Percentiles rank a stretch among this genome's conserved stretches.
Evolutionary conservation across 495 filamentous ascomycete species (phyloP).

Genomic region (Podospora pseudocomata): DNA sequence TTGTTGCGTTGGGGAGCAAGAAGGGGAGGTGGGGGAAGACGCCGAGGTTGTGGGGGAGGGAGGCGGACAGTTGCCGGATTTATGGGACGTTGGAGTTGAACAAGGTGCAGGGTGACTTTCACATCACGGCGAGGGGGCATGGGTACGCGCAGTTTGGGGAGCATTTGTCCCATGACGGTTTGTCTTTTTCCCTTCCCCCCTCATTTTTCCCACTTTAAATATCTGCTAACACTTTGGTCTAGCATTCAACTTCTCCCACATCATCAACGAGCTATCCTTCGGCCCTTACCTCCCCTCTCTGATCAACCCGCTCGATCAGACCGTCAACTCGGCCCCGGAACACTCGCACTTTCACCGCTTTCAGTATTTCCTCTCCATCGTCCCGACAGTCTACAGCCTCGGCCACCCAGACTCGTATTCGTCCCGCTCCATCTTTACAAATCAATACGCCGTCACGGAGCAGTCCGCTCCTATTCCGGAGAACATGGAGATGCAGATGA

Average conservation of each 20-base stretch:
- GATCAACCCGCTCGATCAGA: constrained; percentile 89
- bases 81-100: constrained; percentile 88
- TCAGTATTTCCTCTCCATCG: constrained; percentile 97
- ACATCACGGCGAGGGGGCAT: constrained; percentile 93
- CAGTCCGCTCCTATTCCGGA: constrained; percentile 68
- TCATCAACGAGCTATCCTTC: constrained; percentile 94
- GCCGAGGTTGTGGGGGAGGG: constrained; percentile 58
- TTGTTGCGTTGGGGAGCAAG: constrained; percentile 57
- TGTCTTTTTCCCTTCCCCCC: constrained; percentile 19
- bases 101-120: constrained; percentile 97
- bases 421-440: constrained; percentile 69
- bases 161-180: constrained; percentile 83
- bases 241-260: constrained; percentile 98
- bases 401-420: constrained; percentile 31
- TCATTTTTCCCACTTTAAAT: too few species aligned
- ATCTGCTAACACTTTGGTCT: neutral
- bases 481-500: constrained; percentile 38
- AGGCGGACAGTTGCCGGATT: constrained; percentile 69
- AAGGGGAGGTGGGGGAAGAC: constrained; percentile 65
- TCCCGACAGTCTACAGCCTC: constrained; percentile 89
- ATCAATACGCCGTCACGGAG: constrained; percentile 96
- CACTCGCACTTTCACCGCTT: constrained; percentile 97
- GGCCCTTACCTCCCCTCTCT: constrained; percentile 92
- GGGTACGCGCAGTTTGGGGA: constrained; percentile 76
- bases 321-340: constrained; percentile 63